Evolutionary conservation across 805 yeast genomes (phyloP).

Genomic region (Lipomyces orientalis): DNA sequence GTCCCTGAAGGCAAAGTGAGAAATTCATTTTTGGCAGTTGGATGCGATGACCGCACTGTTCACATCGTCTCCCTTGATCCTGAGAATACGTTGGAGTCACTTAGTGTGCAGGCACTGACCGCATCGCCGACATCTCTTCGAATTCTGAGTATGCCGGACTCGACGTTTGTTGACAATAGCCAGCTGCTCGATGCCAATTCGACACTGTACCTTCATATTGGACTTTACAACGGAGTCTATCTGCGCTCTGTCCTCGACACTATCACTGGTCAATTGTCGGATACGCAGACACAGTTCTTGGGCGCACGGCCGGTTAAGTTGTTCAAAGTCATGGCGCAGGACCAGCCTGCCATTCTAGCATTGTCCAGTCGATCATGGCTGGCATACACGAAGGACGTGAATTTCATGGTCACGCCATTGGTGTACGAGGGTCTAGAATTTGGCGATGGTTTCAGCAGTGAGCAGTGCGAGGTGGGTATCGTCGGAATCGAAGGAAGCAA

Average conservation of each 20-base stretch:
- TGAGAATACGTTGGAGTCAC: slow-evolving; percentile 61
- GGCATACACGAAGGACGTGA: slow-evolving; percentile 49
- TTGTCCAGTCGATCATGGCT: slow-evolving; percentile 63
- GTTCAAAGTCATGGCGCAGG: slow-evolving; percentile 46
- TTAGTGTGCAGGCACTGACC: slow-evolving; percentile 70
- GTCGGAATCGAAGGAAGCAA: slow-evolving; percentile 63
- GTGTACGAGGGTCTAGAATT: slow-evolving; percentile 48
- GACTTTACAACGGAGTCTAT: slow-evolving; percentile 83
- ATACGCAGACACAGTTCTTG: slow-evolving; percentile 70
- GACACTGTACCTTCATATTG: slow-evolving; percentile 65
- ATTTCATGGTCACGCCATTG: slow-evolving; percentile 56
- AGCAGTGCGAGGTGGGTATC: slow-evolving; percentile 65
- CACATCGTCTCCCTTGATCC: slow-evolving; percentile 68
- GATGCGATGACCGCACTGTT: slow-evolving; percentile 71
- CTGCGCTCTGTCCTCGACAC: slow-evolving; percentile 64
- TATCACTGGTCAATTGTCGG: slow-evolving; percentile 64
- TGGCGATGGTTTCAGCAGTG: slow-evolving; percentile 64
- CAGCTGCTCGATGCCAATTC: slow-evolving; percentile 28
- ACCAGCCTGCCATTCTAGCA: slow-evolving; percentile 53
- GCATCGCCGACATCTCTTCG: slow-evolving; percentile 54
- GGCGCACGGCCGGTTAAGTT: slow-evolving; percentile 71
- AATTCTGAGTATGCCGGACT: slow-evolving; percentile 45
- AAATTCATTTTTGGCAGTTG: slow-evolving; percentile 69
- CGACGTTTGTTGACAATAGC: slow-evolving; percentile 19
- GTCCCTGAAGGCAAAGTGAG: slow-evolving; percentile 55